Evolutionary conservation across 1,284 basidiomycete species (phyloP).

Genomic region (Pseudozyma thailandica): DNA sequence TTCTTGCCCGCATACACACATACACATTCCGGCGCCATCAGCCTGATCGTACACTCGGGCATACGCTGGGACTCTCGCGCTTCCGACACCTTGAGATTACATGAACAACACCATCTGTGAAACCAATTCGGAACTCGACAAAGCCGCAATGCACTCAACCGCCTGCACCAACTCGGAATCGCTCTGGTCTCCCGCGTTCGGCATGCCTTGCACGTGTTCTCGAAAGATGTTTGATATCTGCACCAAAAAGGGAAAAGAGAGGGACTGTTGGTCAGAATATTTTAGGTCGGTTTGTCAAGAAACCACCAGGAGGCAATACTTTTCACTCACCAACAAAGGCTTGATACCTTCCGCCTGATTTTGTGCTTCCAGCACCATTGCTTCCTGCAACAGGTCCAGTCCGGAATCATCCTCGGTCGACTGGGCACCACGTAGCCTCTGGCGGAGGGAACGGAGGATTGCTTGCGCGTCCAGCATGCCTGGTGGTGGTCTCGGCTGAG

Average conservation of each 20-base stretch:
- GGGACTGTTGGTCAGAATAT: not conserved
- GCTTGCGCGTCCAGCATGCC: slow-evolving; percentile 63
- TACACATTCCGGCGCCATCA: too few relatives aligned
- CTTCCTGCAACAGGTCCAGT: slow-evolving; percentile 17
- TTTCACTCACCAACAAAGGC: slow-evolving; percentile 27
- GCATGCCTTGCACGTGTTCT: slow-evolving; percentile 8
- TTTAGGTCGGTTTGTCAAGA: too few relatives aligned
- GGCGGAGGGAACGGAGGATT: slow-evolving; percentile 35
- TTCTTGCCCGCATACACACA: too few relatives aligned
- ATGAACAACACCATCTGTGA: slow-evolving; percentile 32
- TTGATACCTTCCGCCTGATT: slow-evolving; percentile 31
- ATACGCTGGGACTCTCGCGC: too few relatives aligned
- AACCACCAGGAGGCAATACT: too few relatives aligned
- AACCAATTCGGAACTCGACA: slow-evolving; percentile 22
- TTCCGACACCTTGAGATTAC: slow-evolving; percentile 5
- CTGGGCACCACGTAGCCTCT: slow-evolving; percentile 6
- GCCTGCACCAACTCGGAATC: slow-evolving; percentile 29
- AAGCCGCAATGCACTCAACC: slow-evolving; percentile 38
- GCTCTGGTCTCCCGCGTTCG: not conserved
- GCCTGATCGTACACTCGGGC: too few relatives aligned
- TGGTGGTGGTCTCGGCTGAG: slow-evolving; percentile 58
- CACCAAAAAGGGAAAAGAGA: not conserved
- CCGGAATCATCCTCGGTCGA: not conserved
- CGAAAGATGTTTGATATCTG: slow-evolving; percentile 20
- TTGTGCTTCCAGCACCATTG: slow-evolving; percentile 25